phyloP scores from a whole-genome alignment of 73 alveolate species.

The Tetrahymena elliotti region DNA sequence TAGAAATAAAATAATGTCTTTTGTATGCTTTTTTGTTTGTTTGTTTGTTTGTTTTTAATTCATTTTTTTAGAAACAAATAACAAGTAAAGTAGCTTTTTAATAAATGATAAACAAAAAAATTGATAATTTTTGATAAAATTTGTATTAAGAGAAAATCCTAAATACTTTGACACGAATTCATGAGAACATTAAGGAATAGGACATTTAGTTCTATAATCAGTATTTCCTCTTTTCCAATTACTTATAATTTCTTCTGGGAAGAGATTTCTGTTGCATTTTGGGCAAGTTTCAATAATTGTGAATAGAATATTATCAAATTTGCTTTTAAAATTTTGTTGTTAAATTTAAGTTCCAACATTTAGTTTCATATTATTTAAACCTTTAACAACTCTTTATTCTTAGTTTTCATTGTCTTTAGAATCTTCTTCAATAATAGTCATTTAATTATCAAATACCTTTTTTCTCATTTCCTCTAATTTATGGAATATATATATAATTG shows the following conservation, averaged over 20 bases:
- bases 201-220: not conserved
- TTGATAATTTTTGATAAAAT: not conserved
- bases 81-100: too few relatives aligned
- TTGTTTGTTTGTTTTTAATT: too few relatives aligned
- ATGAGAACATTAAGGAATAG: not conserved
- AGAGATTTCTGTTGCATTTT: not conserved
- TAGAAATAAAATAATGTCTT: too few relatives aligned
- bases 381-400: not conserved
- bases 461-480: not conserved
- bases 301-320: not conserved
- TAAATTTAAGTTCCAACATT: not conserved
- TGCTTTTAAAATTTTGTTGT: not conserved
- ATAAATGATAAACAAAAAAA: too few relatives aligned
- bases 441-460: not conserved
- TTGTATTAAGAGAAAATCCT: not conserved
- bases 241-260: not conserved
- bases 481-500: too few relatives aligned
- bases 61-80: not conserved
- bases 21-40: too few relatives aligned
- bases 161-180: not conserved
- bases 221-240: not conserved
- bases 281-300: not conserved
- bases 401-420: not conserved
- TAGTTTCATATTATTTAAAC: not conserved
- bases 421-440: not conserved